Conservation (phyloP, 139 green algal genomes). For the Tetraselmis striata region DNA sequence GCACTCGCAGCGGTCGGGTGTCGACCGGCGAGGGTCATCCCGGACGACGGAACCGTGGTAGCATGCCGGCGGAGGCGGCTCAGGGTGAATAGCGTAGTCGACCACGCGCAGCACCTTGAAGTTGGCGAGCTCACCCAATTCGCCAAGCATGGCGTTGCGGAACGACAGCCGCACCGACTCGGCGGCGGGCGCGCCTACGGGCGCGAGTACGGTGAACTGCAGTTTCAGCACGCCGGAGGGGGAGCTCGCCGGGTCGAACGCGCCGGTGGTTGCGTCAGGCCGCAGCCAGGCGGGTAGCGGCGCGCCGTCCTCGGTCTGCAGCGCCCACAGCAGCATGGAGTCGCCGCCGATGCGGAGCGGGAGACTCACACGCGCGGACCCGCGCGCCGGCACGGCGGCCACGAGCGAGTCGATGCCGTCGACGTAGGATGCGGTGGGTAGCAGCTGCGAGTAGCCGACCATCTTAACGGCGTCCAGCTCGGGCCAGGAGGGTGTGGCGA, state of each 20-base stretch:
- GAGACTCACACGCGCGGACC: neutral
- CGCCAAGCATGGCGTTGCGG: neutral
- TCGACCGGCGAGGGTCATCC: neutral
- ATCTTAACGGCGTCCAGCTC: conserved; percentile 13
- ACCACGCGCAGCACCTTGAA: neutral
- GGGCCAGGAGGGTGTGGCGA: conserved; percentile 1
- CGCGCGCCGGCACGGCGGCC: neutral
- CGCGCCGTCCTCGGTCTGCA: neutral
- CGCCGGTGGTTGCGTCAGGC: neutral
- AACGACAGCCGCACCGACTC: neutral
- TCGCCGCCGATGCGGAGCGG: neutral
- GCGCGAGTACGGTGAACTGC: neutral
- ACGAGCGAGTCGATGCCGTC: neutral
- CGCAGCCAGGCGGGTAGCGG: neutral
- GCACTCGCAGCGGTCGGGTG: conserved; percentile 3
- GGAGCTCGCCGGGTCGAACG: neutral
- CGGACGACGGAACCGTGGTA: conserved; percentile 12
- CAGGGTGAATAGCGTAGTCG: neutral
- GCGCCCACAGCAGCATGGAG: neutral
- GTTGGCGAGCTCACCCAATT: neutral
- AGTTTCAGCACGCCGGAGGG: neutral
- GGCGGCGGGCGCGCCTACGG: neutral
- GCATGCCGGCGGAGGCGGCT: conserved; percentile 3
- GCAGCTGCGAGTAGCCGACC: neutral
- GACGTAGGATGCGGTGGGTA: neutral